A percentile compares a stretch with the other conserved stretches of the same genome.
Evolutionary conservation across 2,329 filamentous ascomycete species (phyloP).

Genomic region (Paraconiothyrium sp.): DNA sequence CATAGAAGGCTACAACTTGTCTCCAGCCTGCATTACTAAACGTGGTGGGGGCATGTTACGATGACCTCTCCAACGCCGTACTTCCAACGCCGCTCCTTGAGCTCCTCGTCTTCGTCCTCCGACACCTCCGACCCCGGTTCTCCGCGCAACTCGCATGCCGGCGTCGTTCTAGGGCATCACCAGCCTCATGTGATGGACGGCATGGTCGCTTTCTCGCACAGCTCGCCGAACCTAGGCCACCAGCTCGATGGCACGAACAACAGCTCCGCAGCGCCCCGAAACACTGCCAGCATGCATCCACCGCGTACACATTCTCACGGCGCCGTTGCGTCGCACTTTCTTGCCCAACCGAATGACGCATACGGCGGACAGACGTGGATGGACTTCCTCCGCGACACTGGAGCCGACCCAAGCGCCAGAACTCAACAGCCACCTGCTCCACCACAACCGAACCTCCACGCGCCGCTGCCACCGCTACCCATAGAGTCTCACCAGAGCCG

Average conservation of each 20-base stretch:
- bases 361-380: slow-evolving; percentile 46
- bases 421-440: slow-evolving; percentile 14
- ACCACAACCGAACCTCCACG: slow-evolving; percentile 13
- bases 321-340: slow-evolving; percentile 39
- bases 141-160: neutral
- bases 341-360: slow-evolving; percentile 29
- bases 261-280: slow-evolving; percentile 16
- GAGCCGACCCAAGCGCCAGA: slow-evolving; percentile 27
- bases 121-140: slow-evolving; percentile 2
- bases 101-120: slow-evolving; percentile 12
- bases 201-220: slow-evolving; percentile 25
- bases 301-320: slow-evolving; percentile 28
- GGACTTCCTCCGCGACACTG: slow-evolving; percentile 43
- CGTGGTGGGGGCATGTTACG: slow-evolving; percentile 40
- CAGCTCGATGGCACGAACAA: slow-evolving; percentile 24
- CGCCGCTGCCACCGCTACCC: slow-evolving; percentile 19
- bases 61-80: slow-evolving; percentile 32
- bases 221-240: slow-evolving; percentile 26
- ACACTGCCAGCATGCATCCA: slow-evolving; percentile 11
- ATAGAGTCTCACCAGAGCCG: slow-evolving; percentile 14
- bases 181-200: slow-evolving; percentile 7
- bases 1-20: slow-evolving; percentile 1
- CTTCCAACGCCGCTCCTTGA: slow-evolving; percentile 20
- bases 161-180: neutral
- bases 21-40: slow-evolving; percentile 6